Base-by-base conservation (phyloP, 2,329 filamentous ascomycete genomes). In the Mariannaea elegans region DNA sequence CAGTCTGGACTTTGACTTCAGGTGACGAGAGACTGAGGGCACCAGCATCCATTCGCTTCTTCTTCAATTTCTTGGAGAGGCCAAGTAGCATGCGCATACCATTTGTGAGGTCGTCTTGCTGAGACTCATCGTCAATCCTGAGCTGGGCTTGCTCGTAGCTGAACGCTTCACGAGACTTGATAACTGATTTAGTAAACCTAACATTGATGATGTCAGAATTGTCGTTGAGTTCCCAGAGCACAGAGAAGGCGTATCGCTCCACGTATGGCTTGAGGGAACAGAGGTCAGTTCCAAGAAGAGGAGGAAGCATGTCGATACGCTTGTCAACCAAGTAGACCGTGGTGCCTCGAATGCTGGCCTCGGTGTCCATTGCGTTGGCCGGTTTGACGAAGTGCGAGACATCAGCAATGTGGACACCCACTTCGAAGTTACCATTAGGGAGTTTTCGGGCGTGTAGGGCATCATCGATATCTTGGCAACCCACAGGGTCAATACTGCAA, bases 311-410 rank as follows among this genome's bases (percentile, higher is more conserved):
- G 81, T 99, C 96, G 71, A 99, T 99, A 70, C 95, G 93, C 83
- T 99, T 99, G 78, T 99, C 95, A 3, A 99, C 95, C 14, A 99
- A 83, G 75, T 99, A 99, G 24, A 99, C 95, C 0, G 94, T 98
- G 4, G 95, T 98, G 63, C 95, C 95, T 70, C 95, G 90, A 72
- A 97, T 87, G 72, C 93, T 95, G 3, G 95, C 95, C 78, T 99
- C 95, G 46, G 89, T 87, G 74, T 99, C 96, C 95, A 99, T 99
- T 53, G 95, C 90, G 72, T 94, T 99, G 76, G 92, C 93, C 23
- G 96, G 94, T 78, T 95, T 97, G 71, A 99, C 95, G 73, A 99
- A 99, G 78, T 99, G 91, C 9, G 95, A 98, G n/a, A 99, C 95
- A 76, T 99, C 95, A 24, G 95, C 96, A 76, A 99, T 99, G 77